Evolutionary conservation across 169 alveolate species (phyloP).

Genomic region (Babesia bovis): DNA sequence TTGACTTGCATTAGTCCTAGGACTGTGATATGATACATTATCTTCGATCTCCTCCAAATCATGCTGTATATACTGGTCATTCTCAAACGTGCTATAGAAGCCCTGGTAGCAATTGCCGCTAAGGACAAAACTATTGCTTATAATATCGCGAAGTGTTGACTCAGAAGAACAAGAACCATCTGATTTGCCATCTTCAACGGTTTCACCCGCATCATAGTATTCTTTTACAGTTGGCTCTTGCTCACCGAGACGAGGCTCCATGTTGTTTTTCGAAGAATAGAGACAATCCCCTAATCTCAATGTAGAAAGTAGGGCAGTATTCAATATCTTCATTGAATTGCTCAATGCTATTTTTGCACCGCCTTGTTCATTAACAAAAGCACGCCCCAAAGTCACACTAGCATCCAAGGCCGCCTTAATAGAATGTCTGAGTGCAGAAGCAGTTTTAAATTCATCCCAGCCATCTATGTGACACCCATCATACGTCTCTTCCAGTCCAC

Average conservation of each 20-base stretch:
- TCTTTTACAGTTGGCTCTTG: slow-evolving; percentile 19
- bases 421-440: slow-evolving; percentile 48
- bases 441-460: slow-evolving; percentile 37
- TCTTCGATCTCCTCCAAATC: slow-evolving; percentile 28
- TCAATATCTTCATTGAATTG: slow-evolving; percentile 35
- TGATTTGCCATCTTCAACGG: slow-evolving; percentile 26
- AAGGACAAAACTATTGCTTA: slow-evolving; percentile 29
- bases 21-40: neutral
- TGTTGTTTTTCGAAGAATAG: slow-evolving; percentile 3
- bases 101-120: slow-evolving; percentile 17
- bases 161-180: slow-evolving; percentile 32
- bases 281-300: slow-evolving; percentile 51
- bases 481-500: slow-evolving; percentile 15
- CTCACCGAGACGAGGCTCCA: slow-evolving; percentile 19
- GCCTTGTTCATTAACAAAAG: slow-evolving; percentile 6
- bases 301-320: slow-evolving; percentile 57
- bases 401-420: slow-evolving; percentile 58
- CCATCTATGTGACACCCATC: slow-evolving; percentile 27
- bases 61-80: slow-evolving; percentile 57
- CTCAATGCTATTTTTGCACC: slow-evolving; percentile 19
- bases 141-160: slow-evolving; percentile 30
- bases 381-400: slow-evolving; percentile 30
- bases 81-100: slow-evolving; percentile 59
- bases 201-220: slow-evolving; percentile 25
- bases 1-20: neutral